A percentile compares a stretch with the other conserved stretches of the same genome.
phyloP scores from a whole-genome alignment of 192 early-diverging fungal species.

The Thamnidium elegans region DNA sequence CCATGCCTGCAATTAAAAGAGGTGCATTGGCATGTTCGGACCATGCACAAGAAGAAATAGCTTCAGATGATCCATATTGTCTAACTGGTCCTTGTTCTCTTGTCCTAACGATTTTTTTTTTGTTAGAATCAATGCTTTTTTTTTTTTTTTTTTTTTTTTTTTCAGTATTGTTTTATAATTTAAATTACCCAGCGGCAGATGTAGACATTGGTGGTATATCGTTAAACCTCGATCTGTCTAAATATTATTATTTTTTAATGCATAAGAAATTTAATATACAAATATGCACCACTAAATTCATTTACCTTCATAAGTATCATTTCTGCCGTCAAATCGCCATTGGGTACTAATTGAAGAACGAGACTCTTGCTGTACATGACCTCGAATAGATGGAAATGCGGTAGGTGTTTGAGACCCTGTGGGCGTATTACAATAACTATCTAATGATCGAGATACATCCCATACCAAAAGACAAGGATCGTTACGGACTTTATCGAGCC shows the following conservation, averaged over 20 bases:
- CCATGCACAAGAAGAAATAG: constrained; percentile 69
- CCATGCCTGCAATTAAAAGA: constrained; percentile 70
- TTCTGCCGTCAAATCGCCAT: constrained; percentile 6
- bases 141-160: too few species aligned
- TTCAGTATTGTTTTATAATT: not conserved
- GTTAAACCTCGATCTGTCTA: not conserved
- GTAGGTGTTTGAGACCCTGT: constrained; percentile 20
- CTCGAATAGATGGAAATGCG: not conserved
- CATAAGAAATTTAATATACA: not conserved
- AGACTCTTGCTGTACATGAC: constrained; percentile 4
- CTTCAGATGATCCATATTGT: constrained; percentile 65
- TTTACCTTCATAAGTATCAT: constrained; percentile 16
- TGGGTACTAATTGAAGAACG: constrained; percentile 1
- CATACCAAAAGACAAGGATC: constrained; percentile 72
- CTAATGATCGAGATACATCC: constrained; percentile 62
- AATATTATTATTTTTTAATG: not conserved
- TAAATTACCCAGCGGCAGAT: constrained; percentile 1
- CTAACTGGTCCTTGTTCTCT: constrained; percentile 39
- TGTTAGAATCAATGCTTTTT: not conserved
- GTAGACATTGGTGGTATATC: constrained; percentile 7
- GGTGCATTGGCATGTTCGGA: constrained; percentile 46
- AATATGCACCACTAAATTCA: too few species aligned
- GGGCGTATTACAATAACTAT: constrained; percentile 27
- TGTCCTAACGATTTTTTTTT: not conserved
- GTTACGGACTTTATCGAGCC: constrained; percentile 73